These are phyloP conservation scores for Fraxinus ornus DNA, from an alignment of 305 asterid species.

Conservation along the genomic window DNA sequence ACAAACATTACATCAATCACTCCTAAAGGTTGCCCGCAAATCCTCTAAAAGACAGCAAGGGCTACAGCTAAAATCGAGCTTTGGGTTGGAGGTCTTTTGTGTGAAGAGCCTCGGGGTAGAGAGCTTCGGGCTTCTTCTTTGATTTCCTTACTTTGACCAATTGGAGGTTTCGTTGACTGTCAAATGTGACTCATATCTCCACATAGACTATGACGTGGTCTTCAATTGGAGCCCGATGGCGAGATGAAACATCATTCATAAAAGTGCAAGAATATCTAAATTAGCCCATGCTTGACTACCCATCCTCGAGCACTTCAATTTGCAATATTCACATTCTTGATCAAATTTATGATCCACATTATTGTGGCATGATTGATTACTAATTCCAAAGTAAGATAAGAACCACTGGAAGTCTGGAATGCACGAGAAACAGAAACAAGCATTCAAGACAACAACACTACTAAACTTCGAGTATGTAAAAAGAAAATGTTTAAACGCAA, in stretches of 20 bases:
- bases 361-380: not conserved
- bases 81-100: no score
- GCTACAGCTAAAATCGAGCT: no score
- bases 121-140: no score
- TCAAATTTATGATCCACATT: not conserved
- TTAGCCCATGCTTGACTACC: not conserved
- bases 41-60: no score
- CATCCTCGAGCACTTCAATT: not conserved
- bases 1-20: no score
- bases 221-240: no score
- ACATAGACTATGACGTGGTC: no score
- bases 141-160: no score
- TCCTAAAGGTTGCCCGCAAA: no score
- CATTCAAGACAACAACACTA: not conserved
- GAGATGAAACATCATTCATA: not conserved
- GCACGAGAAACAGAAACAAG: not conserved
- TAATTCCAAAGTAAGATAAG: not conserved
- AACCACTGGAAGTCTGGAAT: not conserved
- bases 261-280: not conserved
- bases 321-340: not conserved
- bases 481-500: not conserved
- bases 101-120: no score
- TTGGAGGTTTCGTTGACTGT: no score
- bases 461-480: not conserved
- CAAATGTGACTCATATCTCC: no score